Conservation (phyloP, 805 yeast genomes). For the Priceomyces haplophilus region DNA sequence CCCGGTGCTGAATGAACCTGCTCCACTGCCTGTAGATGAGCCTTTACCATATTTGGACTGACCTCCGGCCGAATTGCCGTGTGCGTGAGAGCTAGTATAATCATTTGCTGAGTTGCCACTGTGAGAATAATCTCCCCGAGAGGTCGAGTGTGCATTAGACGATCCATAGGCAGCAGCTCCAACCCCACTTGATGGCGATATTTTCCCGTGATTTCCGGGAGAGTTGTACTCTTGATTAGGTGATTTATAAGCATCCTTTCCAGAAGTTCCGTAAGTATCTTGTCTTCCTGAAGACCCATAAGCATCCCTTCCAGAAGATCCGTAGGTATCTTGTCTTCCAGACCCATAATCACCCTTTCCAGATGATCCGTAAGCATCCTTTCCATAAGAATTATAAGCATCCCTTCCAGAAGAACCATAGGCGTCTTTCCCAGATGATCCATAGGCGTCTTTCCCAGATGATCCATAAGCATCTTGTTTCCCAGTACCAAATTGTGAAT, state of each 20-base stretch:
- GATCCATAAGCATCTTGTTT: constrained; percentile 8
- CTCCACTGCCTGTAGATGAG: constrained; percentile 6
- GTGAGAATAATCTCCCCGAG: background rate
- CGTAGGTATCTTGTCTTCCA: constrained; percentile 9
- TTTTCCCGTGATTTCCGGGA: background rate
- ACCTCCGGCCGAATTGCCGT: background rate
- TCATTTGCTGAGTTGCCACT: background rate
- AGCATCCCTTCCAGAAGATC: constrained; percentile 13
- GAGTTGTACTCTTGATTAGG: constrained; percentile 2
- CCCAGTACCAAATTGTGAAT: constrained; percentile 10
- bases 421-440: constrained; percentile 14
- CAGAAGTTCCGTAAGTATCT: constrained; percentile 9
- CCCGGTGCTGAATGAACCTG: constrained; percentile 31
- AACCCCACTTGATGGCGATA: constrained; percentile 1
- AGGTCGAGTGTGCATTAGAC: background rate
- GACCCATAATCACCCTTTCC: constrained; percentile 6
- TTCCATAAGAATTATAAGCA: constrained; percentile 14
- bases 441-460: constrained; percentile 8
- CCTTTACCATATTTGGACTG: background rate
- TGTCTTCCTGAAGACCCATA: constrained; percentile 13
- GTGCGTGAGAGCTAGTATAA: background rate
- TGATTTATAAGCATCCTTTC: constrained; percentile 4
- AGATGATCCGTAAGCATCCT: constrained; percentile 11
- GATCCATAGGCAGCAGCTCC: constrained; percentile 8
- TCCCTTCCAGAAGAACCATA: constrained; percentile 11